These are phyloP conservation scores for Aspergillus aculeatus DNA, from an alignment of 2,329 filamentous ascomycete genomes.

Conservation along the genomic window DNA sequence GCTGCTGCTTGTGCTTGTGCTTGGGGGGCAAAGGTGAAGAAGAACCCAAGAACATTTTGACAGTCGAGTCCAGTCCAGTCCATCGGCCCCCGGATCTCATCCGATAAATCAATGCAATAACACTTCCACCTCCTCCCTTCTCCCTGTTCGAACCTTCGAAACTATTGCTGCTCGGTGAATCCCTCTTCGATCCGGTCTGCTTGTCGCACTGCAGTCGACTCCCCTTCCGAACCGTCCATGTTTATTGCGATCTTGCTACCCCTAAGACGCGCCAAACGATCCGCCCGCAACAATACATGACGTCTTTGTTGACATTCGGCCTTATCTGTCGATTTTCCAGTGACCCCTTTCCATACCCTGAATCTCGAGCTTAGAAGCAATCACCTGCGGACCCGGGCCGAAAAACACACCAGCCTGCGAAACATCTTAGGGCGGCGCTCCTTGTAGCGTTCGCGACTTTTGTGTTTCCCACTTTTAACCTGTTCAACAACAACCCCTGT, in stretches of 20 bases:
- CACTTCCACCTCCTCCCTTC: slow-evolving; percentile 3
- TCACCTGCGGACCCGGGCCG: background rate
- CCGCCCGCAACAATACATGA: slow-evolving; percentile 31
- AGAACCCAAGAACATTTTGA: background rate
- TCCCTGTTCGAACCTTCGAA: background rate
- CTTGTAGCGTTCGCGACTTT: slow-evolving; percentile 33
- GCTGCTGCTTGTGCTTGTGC: slow-evolving; percentile 4
- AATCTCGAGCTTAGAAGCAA: background rate
- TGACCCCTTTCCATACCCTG: slow-evolving; percentile 1
- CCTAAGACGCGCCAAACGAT: slow-evolving; percentile 19
- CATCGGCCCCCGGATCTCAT: slow-evolving; percentile 2
- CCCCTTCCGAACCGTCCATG: slow-evolving; percentile 1
- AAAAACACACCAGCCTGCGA: slow-evolving; percentile 11
- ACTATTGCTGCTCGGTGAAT: background rate
- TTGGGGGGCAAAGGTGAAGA: background rate
- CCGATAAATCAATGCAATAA: background rate
- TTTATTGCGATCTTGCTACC: slow-evolving; percentile 12
- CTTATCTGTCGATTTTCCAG: slow-evolving; percentile 18
- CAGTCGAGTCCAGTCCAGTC: background rate
- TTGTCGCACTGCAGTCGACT: slow-evolving; percentile 3
- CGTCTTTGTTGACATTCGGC: slow-evolving; percentile 37
- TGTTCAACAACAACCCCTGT: background rate
- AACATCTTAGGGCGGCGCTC: slow-evolving; percentile 28
- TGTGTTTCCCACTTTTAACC: slow-evolving; percentile 19
- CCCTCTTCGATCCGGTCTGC: background rate